These are phyloP conservation scores for Plantago elongata DNA, from an alignment of 257 asterid genomes.

Conservation along the genomic window DNA sequence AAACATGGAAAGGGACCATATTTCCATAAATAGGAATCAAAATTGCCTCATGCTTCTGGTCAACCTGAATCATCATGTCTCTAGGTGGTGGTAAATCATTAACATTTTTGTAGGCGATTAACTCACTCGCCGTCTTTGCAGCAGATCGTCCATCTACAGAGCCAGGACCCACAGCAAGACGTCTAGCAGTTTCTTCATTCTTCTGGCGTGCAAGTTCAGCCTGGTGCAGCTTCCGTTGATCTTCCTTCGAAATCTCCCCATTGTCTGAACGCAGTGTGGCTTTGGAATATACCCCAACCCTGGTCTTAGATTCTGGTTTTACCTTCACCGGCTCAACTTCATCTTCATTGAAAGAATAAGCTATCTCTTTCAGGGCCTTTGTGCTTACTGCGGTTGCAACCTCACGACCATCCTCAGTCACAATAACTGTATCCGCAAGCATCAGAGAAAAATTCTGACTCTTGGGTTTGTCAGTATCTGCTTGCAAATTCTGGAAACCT, in stretches of 20 bases:
- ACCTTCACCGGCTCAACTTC: slow-evolving; percentile 37
- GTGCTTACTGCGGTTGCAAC: slow-evolving; percentile 45
- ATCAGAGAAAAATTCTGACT: slow-evolving; percentile 50
- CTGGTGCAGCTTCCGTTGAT: slow-evolving; percentile 73
- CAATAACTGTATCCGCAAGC: slow-evolving; percentile 68
- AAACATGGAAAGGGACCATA: slow-evolving; percentile 70
- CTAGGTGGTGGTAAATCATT: slow-evolving; percentile 57
- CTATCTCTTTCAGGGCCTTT: slow-evolving; percentile 46
- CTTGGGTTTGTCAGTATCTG: slow-evolving; percentile 40
- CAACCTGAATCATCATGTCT: slow-evolving; percentile 69
- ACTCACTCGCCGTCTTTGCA: slow-evolving; percentile 36
- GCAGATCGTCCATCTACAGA: slow-evolving; percentile 33
- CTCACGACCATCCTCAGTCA: slow-evolving; percentile 35
- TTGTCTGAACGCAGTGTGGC: slow-evolving; percentile 71
- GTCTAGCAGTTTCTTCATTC: slow-evolving; percentile 66
- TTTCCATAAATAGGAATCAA: slow-evolving; percentile 56
- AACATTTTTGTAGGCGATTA: slow-evolving; percentile 54
- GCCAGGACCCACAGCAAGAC: slow-evolving; percentile 53
- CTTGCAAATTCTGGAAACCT: slow-evolving; percentile 65
- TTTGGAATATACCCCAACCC: slow-evolving; percentile 41
- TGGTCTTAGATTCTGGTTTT: slow-evolving; percentile 24
- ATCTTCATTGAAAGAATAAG: slow-evolving; percentile 49
- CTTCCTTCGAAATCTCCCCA: slow-evolving; percentile 65
- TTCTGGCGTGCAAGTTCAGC: slow-evolving; percentile 76
- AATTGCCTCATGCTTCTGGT: slow-evolving; percentile 67